Evolutionary conservation across 1,284 basidiomycete species (phyloP), one percentile per base, ranked within the genome.

Genomic region (Cryptococcus deneoformans): DNA sequence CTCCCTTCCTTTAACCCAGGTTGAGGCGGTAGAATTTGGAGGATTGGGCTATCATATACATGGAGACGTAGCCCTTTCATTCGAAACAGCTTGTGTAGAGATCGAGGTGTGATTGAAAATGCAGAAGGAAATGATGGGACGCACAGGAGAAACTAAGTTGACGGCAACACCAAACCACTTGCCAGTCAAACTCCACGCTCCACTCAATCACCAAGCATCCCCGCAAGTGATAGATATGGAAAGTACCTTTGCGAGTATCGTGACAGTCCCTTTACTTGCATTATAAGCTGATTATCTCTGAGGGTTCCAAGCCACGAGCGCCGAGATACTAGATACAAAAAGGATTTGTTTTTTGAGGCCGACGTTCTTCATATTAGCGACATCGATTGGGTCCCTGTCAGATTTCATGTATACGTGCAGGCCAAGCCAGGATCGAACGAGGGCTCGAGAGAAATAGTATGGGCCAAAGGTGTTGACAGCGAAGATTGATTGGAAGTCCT

Each of bases 81-180:
- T 20, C 20, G 20, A 20, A 20, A 20, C 20, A 20, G 20, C 20
- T 20, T 20, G 20, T 20, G 20, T 20, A 20, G 20, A 20, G 20
- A 20, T 20, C 20, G 20, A 20, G 48, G 46, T 52, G 48, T 49
- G 12, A 35, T 0, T 36, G 7, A 38, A 29, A 29, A 11, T 14
- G 9, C 6, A 6, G 48, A 36, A 50, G 48, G 37, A 3, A 11
- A 38, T 24, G 9, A 2, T 20, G 20, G 20, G 20, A 59, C 64
- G 53, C 55, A 69, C 67, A 1, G 77, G 77, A n/a, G 75, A 77
- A 42, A 78, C 61, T 2, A 64, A 59, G 65, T 78, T 79, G 59
- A 79, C 72, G 0, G 61, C 56, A 46, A 79, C 66, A 5, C 76
- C 77, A 36, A 68, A 65, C 77, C 77, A 79, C 63, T 79, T 77